Conservation (phyloP, 2,329 filamentous ascomycete species). For the Stagonosporopsis vannaccii region DNA sequence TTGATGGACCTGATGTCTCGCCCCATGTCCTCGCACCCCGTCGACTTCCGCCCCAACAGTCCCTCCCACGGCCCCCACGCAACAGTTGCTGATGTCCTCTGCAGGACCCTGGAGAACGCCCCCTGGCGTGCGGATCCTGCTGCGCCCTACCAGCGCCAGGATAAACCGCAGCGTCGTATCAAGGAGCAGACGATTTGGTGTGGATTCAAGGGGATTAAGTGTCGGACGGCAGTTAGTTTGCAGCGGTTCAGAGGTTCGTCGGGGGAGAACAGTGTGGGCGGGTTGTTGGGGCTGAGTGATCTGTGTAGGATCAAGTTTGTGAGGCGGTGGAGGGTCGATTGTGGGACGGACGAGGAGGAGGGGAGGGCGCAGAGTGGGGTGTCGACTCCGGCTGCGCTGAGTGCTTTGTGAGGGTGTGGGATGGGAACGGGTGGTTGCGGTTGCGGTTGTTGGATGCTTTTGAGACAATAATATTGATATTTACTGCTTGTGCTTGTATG, state of each 20-base stretch:
- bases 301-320: not conserved
- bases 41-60: not conserved
- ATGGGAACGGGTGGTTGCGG: too few relatives aligned
- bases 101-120: not conserved
- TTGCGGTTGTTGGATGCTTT: too few relatives aligned
- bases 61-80: not conserved
- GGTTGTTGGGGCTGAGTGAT: constrained; percentile 1
- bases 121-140: not conserved
- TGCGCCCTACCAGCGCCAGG: not conserved
- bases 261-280: not conserved
- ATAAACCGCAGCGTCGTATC: not conserved
- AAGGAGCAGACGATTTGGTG: constrained; percentile 6
- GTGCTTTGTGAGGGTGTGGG: not conserved
- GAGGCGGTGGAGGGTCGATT: constrained; percentile 2
- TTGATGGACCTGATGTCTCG: not conserved
- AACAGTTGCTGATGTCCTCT: not conserved
- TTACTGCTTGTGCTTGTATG: too few relatives aligned
- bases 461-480: too few relatives aligned
- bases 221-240: not conserved
- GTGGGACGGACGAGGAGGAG: not conserved
- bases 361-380: constrained; percentile 2
- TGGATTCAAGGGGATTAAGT: not conserved
- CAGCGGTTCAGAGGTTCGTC: not conserved
- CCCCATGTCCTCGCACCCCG: not conserved
- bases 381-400: not conserved